Percentiles rank a stretch among this genome's conserved stretches.
Conservation (phyloP, 2,329 filamentous ascomycete species). For the Rhytidhysteron rufulum region DNA sequence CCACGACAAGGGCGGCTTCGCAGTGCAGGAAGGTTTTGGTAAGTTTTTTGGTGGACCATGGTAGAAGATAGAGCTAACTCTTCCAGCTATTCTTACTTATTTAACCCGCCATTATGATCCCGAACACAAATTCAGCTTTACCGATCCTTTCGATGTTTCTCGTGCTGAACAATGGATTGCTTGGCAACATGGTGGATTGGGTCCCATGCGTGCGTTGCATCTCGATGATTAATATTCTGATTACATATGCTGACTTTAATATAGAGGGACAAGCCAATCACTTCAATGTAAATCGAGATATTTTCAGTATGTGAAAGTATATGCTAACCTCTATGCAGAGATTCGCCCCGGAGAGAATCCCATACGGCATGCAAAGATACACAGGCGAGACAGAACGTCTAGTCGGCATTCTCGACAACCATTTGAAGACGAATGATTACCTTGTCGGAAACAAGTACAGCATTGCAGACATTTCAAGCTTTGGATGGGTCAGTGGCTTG, state of each 20-base stretch:
- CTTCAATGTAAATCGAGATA: conserved; percentile 26
- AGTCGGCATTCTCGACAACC: conserved; percentile 42
- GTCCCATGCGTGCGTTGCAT: too few relatives aligned
- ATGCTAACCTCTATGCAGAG: conserved; percentile 20
- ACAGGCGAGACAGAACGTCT: conserved; percentile 47
- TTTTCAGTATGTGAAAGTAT: neutral
- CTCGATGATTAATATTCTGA: too few relatives aligned
- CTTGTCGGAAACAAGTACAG: conserved; percentile 45
- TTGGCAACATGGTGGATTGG: conserved; percentile 50
- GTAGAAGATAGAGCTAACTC: conserved; percentile 6
- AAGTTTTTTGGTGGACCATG: conserved; percentile 5
- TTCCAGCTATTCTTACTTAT: conserved; percentile 41
- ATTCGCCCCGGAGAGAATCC: conserved; percentile 41
- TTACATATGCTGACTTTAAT: too few relatives aligned
- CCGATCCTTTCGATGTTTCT: conserved; percentile 44
- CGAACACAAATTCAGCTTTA: conserved; percentile 45
- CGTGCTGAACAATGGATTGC: conserved; percentile 59
- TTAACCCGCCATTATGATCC: conserved; percentile 45
- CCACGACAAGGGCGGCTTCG: conserved; percentile 58
- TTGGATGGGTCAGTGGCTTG: conserved; percentile 42
- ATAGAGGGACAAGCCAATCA: conserved; percentile 40
- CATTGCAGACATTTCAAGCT: conserved; percentile 46
- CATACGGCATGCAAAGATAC: conserved; percentile 45
- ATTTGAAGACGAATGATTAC: conserved; percentile 39
- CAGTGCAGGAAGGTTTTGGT: conserved; percentile 45